Percentiles rank a stretch among this genome's conserved stretches.
phyloP scores from a whole-genome alignment of 345 rosid genomes.

The Eucalyptus urophylla region DNA sequence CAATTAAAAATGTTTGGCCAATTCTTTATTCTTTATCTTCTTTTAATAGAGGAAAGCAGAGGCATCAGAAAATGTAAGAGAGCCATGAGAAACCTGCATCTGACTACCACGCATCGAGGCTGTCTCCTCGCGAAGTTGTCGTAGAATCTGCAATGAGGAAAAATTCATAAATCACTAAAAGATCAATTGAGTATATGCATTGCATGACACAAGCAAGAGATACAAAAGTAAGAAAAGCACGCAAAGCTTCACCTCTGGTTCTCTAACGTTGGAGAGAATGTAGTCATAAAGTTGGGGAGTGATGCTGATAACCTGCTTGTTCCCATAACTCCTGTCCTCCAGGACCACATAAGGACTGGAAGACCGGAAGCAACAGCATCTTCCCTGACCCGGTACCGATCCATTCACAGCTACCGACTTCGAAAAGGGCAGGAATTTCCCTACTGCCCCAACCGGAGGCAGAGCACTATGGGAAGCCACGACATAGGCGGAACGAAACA shows the following conservation, averaged over 20 bases:
- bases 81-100: conserved; percentile 53
- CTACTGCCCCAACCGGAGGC: neutral
- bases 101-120: conserved; percentile 69
- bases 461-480: neutral
- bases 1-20: neutral
- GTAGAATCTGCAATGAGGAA: conserved; percentile 42
- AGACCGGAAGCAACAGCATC: conserved; percentile 3
- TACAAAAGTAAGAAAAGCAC: neutral
- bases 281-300: conserved; percentile 75
- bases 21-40: neutral
- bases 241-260: conserved; percentile 36
- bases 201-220: neutral
- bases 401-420: neutral
- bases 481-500: neutral
- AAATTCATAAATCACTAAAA: neutral
- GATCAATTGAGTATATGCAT: neutral
- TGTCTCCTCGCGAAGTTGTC: conserved; percentile 82
- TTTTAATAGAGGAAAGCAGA: neutral
- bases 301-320: conserved; percentile 64
- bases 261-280: conserved; percentile 73
- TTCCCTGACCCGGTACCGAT: neutral
- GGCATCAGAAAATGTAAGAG: neutral
- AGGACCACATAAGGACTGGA: conserved; percentile 32
- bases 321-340: conserved; percentile 57
- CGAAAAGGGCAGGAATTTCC: neutral